Conservation (phyloP, 2,329 filamentous ascomycete species). For the Colletotrichum magnum region DNA sequence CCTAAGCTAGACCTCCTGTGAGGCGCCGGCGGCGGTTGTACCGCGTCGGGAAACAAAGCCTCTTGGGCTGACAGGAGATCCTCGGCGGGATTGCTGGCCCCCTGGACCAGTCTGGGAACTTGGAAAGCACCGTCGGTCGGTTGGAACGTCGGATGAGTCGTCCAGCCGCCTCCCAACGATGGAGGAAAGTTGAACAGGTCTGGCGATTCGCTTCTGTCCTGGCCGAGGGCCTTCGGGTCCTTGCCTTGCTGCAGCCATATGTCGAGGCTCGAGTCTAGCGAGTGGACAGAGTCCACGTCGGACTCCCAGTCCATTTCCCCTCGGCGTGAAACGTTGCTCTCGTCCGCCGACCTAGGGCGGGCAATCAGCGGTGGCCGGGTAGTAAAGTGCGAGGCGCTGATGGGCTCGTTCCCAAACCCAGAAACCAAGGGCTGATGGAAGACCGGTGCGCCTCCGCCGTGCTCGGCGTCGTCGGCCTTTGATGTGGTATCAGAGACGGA, state of each 20-base stretch:
- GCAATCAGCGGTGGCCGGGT: constrained; percentile 49
- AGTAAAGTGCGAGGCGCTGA: constrained; percentile 46
- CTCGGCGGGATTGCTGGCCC: constrained; percentile 59
- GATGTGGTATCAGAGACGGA: constrained; percentile 48
- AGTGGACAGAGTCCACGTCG: constrained; percentile 58
- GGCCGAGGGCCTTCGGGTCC: constrained; percentile 57
- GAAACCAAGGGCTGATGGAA: constrained; percentile 50
- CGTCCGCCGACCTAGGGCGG: constrained; percentile 63
- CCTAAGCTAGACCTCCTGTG: constrained; percentile 68
- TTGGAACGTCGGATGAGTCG: constrained; percentile 63
- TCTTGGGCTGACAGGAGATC: constrained; percentile 61
- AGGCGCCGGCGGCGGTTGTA: constrained; percentile 62
- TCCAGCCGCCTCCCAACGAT: constrained; percentile 58
- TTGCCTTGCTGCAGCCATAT: constrained; percentile 66
- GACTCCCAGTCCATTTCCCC: constrained; percentile 60
- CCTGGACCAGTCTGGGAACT: constrained; percentile 48
- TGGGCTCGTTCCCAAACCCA: constrained; percentile 48
- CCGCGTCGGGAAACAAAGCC: constrained; percentile 52
- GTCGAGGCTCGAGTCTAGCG: constrained; percentile 66
- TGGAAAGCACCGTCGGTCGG: constrained; percentile 48
- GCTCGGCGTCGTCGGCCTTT: constrained; percentile 29
- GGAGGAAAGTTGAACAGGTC: constrained; percentile 69
- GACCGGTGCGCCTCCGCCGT: constrained; percentile 39
- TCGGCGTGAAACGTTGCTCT: constrained; percentile 58
- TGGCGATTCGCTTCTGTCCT: constrained; percentile 55